Evolutionary conservation across 179 eudicot species (phyloP).

Genomic region (Pouteria campechiana): DNA sequence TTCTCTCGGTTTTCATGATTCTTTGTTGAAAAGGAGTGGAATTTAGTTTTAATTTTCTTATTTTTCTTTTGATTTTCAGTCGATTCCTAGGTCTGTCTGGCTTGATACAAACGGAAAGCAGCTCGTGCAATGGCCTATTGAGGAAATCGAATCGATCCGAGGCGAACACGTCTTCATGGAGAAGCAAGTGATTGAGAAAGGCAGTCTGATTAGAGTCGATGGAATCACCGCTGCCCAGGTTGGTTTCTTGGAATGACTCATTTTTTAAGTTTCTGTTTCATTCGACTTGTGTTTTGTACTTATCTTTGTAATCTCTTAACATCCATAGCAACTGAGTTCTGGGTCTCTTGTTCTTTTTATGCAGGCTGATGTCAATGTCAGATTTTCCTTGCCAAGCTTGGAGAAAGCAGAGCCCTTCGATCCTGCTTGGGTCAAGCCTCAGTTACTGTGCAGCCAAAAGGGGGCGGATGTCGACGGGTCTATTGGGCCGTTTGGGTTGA

Average conservation of each 20-base stretch:
- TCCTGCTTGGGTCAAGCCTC: constrained; percentile 38
- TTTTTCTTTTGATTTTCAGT: constrained; percentile 11
- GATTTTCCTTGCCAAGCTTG: constrained; percentile 24
- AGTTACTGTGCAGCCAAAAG: constrained; percentile 34
- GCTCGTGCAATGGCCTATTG: constrained; percentile 57
- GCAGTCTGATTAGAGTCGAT: constrained; percentile 26
- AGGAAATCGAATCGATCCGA: constrained; percentile 37
- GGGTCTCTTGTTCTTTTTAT: background rate
- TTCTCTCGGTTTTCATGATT: background rate
- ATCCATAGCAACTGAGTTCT: no score
- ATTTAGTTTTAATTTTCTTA: background rate
- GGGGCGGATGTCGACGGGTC: constrained; percentile 39
- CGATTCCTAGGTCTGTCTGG: constrained; percentile 48
- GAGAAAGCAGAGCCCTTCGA: constrained; percentile 30
- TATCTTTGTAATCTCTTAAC: no score
- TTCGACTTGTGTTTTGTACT: background rate
- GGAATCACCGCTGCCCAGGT: constrained; percentile 50
- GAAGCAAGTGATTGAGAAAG: constrained; percentile 14
- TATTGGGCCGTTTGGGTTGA: constrained; percentile 62
- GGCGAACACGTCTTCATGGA: constrained; percentile 12
- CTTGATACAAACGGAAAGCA: constrained; percentile 47
- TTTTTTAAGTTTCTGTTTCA: background rate
- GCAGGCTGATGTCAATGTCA: constrained; percentile 50
- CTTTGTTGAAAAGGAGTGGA: constrained; percentile 4
- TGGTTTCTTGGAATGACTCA: no score